phyloP scores from a whole-genome alignment of 2,329 filamentous ascomycete species.

The Aspergillus calidoustus region DNA sequence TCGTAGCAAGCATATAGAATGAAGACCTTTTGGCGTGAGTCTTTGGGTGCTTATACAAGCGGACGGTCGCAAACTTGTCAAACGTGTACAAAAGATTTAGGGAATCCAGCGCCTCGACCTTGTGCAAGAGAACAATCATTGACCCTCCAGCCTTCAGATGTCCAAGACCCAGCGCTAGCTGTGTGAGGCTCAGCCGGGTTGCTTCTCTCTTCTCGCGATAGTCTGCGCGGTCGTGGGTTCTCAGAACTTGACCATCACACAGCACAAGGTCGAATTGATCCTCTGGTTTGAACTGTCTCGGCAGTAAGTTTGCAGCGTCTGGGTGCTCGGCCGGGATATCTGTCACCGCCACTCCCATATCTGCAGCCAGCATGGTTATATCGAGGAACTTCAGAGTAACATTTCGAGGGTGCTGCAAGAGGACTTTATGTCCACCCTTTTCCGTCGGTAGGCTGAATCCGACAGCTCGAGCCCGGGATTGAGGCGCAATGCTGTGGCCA shows the following conservation, averaged over 20 bases:
- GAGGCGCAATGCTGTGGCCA: conserved; percentile 40
- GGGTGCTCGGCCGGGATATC: conserved; percentile 29
- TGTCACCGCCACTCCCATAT: conserved; percentile 41
- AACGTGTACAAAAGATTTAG: conserved; percentile 47
- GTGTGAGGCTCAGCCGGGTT: conserved; percentile 38
- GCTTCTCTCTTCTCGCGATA: conserved; percentile 45
- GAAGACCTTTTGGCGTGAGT: conserved; percentile 52
- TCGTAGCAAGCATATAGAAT: conserved; percentile 58
- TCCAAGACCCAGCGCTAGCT: conserved; percentile 54
- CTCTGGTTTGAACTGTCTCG: conserved; percentile 28
- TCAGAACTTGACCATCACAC: conserved; percentile 55
- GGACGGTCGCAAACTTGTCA: conserved; percentile 46
- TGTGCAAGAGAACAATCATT: conserved; percentile 58
- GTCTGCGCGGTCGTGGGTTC: conserved; percentile 40
- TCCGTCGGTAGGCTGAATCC: conserved; percentile 15
- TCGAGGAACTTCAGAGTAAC: conserved; percentile 44
- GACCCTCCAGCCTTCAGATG: conserved; percentile 54
- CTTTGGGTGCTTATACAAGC: conserved; percentile 51
- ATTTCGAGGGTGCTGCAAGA: background rate
- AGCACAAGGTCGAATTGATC: conserved; percentile 50
- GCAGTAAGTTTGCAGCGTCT: conserved; percentile 30
- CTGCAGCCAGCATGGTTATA: conserved; percentile 57
- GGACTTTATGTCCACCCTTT: conserved; percentile 12
- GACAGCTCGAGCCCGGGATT: conserved; percentile 40
- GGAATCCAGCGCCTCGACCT: conserved; percentile 48